phyloP scores from a whole-genome alignment of 306 rosid species.

The Fagus crenata region DNA sequence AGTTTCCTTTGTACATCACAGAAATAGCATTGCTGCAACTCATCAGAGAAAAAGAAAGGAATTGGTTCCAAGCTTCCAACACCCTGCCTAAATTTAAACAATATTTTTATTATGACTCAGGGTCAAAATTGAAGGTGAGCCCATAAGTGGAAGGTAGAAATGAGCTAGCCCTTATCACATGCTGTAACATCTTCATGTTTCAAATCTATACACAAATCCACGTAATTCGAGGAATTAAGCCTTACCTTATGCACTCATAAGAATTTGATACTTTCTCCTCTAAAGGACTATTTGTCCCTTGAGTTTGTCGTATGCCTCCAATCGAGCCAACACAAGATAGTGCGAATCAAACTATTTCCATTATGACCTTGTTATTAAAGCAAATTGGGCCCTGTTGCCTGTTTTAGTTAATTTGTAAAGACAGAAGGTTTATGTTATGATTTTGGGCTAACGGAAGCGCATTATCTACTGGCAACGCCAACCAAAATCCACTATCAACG shows the following conservation, averaged over 20 bases:
- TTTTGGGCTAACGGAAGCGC: too few relatives aligned
- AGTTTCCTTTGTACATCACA: background rate
- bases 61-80: background rate
- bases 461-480: too few relatives aligned
- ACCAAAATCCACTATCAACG: too few relatives aligned
- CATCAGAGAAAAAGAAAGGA: background rate
- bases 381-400: background rate
- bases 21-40: background rate
- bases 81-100: background rate
- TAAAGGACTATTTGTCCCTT: background rate
- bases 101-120: background rate
- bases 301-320: background rate
- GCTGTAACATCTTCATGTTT: too few relatives aligned
- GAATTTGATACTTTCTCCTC: too few relatives aligned
- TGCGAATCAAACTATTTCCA: too few relatives aligned
- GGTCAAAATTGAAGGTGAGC: background rate
- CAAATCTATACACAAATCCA: too few relatives aligned
- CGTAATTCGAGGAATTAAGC: background rate
- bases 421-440: background rate
- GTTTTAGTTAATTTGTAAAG: background rate
- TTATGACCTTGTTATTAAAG: background rate
- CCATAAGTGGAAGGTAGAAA: too few relatives aligned
- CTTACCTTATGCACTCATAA: background rate
- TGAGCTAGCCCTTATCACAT: too few relatives aligned
- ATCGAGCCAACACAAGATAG: background rate